phyloP scores from a whole-genome alignment of 2,329 filamentous ascomycete species.

The Aspergillus niger region DNA sequence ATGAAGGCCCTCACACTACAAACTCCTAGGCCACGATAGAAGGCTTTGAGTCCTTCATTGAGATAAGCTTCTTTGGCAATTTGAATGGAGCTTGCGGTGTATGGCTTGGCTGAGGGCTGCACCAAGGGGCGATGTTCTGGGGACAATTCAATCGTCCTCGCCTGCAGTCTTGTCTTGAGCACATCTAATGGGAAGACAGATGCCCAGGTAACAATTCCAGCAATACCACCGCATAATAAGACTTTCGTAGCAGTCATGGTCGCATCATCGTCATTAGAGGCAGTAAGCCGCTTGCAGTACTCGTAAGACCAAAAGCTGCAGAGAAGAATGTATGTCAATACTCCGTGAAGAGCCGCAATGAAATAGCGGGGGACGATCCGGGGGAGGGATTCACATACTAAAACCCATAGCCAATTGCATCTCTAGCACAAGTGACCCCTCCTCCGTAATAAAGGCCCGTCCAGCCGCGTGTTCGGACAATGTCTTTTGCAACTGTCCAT shows the following conservation, averaged over 20 bases:
- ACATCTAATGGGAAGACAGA: conserved; percentile 91
- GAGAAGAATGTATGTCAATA: conserved; percentile 11
- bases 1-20: conserved; percentile 86
- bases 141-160: conserved; percentile 53
- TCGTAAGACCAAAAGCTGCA: conserved; percentile 85
- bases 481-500: conserved; percentile 64
- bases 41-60: conserved; percentile 61
- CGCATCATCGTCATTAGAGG: conserved; percentile 48
- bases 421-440: conserved; percentile 75
- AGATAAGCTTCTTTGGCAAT: conserved; percentile 68
- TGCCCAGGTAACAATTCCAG: conserved; percentile 84
- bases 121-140: conserved; percentile 28
- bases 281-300: conserved; percentile 64
- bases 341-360: conserved; percentile 6
- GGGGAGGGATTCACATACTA: conserved; percentile 58
- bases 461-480: conserved; percentile 61
- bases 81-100: conserved; percentile 57
- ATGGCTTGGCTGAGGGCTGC: conserved; percentile 19
- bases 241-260: conserved; percentile 61
- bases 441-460: conserved; percentile 81
- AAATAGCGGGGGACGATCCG: conserved; percentile 14
- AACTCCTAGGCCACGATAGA: conserved; percentile 74
- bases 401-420: conserved; percentile 93
- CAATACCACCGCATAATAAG: conserved; percentile 81
- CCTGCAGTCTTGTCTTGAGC: conserved; percentile 89